Conservation (phyloP, 2,329 filamentous ascomycete species). For the Cordyceps militaris region DNA sequence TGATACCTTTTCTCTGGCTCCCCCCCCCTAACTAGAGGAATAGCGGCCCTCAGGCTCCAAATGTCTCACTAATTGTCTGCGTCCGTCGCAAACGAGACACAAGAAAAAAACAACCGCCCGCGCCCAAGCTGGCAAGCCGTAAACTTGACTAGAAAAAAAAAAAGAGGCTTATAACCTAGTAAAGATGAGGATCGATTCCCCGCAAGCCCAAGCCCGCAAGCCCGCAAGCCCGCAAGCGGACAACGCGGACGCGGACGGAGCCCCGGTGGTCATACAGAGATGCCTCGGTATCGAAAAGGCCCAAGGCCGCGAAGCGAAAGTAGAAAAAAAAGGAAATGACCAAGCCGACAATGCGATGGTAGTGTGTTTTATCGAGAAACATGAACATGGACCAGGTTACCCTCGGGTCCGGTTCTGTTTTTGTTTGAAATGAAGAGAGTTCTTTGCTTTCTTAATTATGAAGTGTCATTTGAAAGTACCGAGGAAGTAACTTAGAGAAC, state of each 20-base stretch:
- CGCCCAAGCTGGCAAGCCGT: background rate
- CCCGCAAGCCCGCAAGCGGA: too few species aligned
- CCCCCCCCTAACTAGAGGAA: too few species aligned
- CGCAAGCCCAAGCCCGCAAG: too few species aligned
- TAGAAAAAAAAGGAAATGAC: background rate
- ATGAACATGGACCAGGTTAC: background rate
- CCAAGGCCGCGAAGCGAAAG: background rate
- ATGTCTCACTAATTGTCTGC: background rate
- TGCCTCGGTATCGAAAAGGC: background rate
- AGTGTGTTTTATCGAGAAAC: background rate
- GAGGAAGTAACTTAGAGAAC: too few species aligned
- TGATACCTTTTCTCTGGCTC: too few species aligned
- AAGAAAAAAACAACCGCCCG: background rate
- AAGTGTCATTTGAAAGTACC: too few species aligned
- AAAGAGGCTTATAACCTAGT: background rate
- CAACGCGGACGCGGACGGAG: too few species aligned
- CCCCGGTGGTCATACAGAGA: background rate
- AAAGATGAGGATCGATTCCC: background rate
- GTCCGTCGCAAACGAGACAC: slow-evolving; percentile 16
- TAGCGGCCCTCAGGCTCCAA: background rate
- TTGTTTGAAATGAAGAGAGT: background rate
- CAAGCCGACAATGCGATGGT: background rate
- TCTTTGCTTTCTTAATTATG: too few species aligned
- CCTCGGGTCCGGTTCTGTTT: background rate
- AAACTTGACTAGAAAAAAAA: background rate